A percentile compares a stretch with the other conserved stretches of the same genome.
Evolutionary conservation across 139 green algal species (phyloP).

Genomic region (Auxenochlorella pyrenoidosa): DNA sequence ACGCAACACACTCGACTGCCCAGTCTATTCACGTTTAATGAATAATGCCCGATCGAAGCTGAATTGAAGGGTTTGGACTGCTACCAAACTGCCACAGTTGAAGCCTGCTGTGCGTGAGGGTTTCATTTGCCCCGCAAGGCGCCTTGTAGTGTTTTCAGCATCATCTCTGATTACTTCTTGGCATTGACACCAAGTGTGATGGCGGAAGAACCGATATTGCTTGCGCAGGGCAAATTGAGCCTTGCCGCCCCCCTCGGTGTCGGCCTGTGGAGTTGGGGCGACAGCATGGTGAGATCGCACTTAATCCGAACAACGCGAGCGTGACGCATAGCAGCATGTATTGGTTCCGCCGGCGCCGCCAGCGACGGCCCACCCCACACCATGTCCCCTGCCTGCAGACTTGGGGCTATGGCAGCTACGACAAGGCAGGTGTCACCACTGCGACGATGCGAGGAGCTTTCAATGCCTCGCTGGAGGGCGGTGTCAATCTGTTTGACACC

Average conservation of each 20-base stretch:
- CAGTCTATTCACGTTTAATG: too few species aligned
- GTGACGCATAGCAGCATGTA: not conserved
- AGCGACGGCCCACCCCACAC: not conserved
- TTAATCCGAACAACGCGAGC: not conserved
- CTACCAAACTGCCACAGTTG: too few species aligned
- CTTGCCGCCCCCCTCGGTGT: not conserved
- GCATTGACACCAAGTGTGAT: not conserved
- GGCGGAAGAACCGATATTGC: not conserved
- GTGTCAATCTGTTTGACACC: conserved; percentile 13
- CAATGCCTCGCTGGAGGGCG: not conserved
- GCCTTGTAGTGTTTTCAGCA: too few species aligned
- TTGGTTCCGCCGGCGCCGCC: not conserved
- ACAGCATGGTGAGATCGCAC: not conserved
- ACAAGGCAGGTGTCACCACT: not conserved
- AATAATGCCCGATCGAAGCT: too few species aligned
- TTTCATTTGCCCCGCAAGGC: too few species aligned
- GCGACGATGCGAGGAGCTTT: conserved; percentile 1
- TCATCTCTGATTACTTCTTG: too few species aligned
- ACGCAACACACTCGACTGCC: too few species aligned
- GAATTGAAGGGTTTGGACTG: too few species aligned
- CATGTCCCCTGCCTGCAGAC: conserved; percentile 2
- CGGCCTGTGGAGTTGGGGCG: conserved; percentile 32
- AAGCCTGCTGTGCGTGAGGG: too few species aligned
- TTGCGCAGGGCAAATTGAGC: not conserved
- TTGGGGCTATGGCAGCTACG: conserved; percentile 21